These are phyloP conservation scores for Persicaria maculosa DNA, from an alignment of 148 eudicot species.

Conservation along the genomic window DNA sequence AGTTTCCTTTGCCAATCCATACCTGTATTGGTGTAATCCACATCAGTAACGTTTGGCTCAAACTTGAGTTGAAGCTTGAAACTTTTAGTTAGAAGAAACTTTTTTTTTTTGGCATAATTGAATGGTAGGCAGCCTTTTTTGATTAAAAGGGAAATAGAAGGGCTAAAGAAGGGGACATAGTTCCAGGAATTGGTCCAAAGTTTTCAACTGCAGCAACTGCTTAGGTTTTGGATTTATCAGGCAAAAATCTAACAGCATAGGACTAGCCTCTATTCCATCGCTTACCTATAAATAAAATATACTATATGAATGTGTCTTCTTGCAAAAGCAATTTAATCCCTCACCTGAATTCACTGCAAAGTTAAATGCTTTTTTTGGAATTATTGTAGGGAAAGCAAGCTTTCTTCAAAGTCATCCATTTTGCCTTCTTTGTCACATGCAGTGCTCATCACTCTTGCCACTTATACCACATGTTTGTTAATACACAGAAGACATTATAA, in stretches of 20 bases:
- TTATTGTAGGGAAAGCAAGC: neutral
- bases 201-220: conserved; percentile 5
- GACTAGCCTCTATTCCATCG: conserved; percentile 3
- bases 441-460: neutral
- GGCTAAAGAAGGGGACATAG: neutral
- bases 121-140: neutral
- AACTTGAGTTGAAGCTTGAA: too few species aligned
- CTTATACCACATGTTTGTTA: neutral
- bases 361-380: neutral
- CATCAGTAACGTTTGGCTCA: too few species aligned
- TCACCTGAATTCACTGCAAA: conserved; percentile 1
- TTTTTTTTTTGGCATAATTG: neutral
- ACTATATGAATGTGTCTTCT: neutral
- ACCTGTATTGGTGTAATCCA: too few species aligned
- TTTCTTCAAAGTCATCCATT: neutral
- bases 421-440: neutral
- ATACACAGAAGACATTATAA: neutral
- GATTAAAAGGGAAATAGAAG: neutral
- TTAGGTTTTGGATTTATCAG: conserved; percentile 27
- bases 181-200: neutral
- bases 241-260: conserved; percentile 18
- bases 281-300: neutral
- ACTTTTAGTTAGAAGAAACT: too few species aligned
- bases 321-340: neutral
- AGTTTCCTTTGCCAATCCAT: too few species aligned